Evolutionary conservation across 2,329 filamentous ascomycete species (phyloP).

Genomic region (Periglandula ipomoeae): DNA sequence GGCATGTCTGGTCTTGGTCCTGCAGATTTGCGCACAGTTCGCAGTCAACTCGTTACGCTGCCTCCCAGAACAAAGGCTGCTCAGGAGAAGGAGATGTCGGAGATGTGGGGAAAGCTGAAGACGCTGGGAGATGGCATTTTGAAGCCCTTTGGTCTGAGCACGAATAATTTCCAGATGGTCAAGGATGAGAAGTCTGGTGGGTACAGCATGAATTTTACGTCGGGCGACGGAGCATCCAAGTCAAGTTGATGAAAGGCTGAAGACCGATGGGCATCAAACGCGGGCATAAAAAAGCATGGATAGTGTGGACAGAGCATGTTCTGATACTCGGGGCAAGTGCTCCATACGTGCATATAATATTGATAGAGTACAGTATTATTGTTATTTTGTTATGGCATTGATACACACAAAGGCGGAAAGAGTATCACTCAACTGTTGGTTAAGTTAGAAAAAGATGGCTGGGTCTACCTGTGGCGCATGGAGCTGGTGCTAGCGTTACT

Average conservation of each 20-base stretch:
- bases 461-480: no score
- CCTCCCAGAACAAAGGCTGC: conserved; percentile 64
- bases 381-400: no score
- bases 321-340: no score
- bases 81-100: conserved; percentile 77
- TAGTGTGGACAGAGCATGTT: neutral
- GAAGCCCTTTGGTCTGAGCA: conserved; percentile 88
- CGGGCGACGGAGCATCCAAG: conserved; percentile 16
- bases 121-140: conserved; percentile 84
- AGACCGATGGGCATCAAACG: neutral
- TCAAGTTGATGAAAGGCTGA: no score
- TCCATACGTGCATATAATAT: no score
- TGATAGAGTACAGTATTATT: no score
- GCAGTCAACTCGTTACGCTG: conserved; percentile 54
- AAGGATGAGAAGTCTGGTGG: conserved; percentile 85
- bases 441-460: no score
- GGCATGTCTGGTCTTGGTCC: conserved; percentile 46
- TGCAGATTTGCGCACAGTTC: conserved; percentile 60
- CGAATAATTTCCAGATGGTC: conserved; percentile 88
- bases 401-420: no score
- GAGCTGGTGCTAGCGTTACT: no score
- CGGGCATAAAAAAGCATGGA: neutral
- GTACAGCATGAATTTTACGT: conserved; percentile 84
- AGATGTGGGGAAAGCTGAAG: conserved; percentile 98
- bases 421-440: no score